A percentile compares a stretch with the other conserved stretches of the same genome.
Conservation (phyloP, 2,329 filamentous ascomycete genomes). For the Ophiostoma quercus region DNA sequence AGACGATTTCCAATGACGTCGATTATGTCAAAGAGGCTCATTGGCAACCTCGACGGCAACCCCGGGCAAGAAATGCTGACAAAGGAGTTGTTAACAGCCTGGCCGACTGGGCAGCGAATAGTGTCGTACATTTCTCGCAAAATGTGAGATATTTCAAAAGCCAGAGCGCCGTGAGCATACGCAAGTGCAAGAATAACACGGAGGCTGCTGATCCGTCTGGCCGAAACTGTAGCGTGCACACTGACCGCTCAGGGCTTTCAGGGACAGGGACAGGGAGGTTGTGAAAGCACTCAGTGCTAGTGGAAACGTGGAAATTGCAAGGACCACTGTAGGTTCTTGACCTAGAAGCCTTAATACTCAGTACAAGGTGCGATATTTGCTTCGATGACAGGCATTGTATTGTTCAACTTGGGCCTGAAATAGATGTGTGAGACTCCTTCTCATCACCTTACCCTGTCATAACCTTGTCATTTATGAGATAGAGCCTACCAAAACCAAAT, state of each 20-base stretch:
- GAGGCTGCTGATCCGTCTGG: not conserved
- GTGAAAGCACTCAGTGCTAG: not conserved
- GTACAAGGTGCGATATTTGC: not conserved
- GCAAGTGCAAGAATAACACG: not conserved
- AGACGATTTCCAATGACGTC: not conserved
- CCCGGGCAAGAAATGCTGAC: not conserved
- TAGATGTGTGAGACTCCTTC: not conserved
- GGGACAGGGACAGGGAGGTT: slow-evolving; percentile 3
- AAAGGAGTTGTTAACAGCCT: not conserved
- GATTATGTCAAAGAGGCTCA: not conserved
- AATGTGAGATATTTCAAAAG: not conserved
- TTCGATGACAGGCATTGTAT: not conserved
- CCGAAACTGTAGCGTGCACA: slow-evolving; percentile 7
- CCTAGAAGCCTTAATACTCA: not conserved
- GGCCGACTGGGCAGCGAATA: too few species aligned
- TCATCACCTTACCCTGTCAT: not conserved
- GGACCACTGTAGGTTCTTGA: not conserved
- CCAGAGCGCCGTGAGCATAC: not conserved
- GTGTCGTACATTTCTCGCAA: too few species aligned
- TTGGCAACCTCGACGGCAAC: not conserved
- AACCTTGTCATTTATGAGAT: not conserved
- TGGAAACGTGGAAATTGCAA: slow-evolving; percentile 12
- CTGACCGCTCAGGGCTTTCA: not conserved
- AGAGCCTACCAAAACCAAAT: not conserved
- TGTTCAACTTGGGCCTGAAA: not conserved